Evolutionary conservation across 208 protist genomes (phyloP), one percentile per base, ranked within the genome.

Genomic region (Leishmania tarentolae): DNA sequence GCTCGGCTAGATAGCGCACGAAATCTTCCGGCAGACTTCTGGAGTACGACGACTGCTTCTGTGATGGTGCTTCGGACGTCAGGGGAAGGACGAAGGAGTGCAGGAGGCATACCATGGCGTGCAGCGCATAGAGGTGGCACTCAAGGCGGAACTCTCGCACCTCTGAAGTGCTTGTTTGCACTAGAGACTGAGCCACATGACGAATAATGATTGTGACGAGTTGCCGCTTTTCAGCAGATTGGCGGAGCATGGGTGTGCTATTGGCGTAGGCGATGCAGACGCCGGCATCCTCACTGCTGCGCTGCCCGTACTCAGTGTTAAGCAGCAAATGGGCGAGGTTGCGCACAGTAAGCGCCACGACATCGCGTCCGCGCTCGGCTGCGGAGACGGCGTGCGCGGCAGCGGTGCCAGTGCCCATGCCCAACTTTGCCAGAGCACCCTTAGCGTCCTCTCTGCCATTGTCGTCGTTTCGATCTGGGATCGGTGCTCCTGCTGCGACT

Each of bases 41-140:
- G 72, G 72, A 15, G n/a, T 28, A 40, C 3, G 35, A n/a, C 15
- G 78, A 65, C 73, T 65, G 75, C 68, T 69, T 72, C 74, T 50
- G 73, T 40, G 8, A 44, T 35, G 44, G 17, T 11, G 1, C 50
- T 37, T 46, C 15, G 3, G 31, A 17, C 21, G 72, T 9, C 47
- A 82, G 31, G 40, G 87, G 90, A 7, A 96, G 81, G 8, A 93
- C 86, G 73, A 96, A 94, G 40, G 91, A 93, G 76, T 96, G 91
- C 15, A 94, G 73, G 28, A 95, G 83, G 74, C 88, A 89, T 42
- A 96, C 86, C 37, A 95, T 82, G 37, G 88, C 88, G 72, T 96
- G 93, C 35, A 95, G 83, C 15, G 88, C 84, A 81, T 88, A 84
- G 3, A 96, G 76, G 76, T 91, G 85, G 17, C 87, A 86, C 76